Evolutionary conservation across 2,329 filamentous ascomycete species (phyloP), one percentile per base, ranked within the genome.

Genomic region (Microthyrium microscopicum): DNA sequence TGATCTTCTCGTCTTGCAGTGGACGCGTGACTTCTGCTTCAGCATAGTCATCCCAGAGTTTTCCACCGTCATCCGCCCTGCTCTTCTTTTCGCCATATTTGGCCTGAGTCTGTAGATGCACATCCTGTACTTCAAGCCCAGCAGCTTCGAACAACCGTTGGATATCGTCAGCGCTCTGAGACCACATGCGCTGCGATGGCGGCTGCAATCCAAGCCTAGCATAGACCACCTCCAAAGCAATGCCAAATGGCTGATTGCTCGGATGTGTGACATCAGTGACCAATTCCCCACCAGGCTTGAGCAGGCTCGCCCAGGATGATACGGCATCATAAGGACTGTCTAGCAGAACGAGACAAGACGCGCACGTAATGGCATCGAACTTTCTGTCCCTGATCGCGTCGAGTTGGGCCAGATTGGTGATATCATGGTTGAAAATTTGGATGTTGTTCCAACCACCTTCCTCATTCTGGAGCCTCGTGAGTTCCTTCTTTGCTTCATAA

Each of bases 311-410:
- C 57, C 57, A 61, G 19, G 50, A 44, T 39, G 47, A 46, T 8
- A 60, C 42, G 3, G 54, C 54, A 16, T 39, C 44, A 21, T 43
- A 44, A 4, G 56, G 54, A 26, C 59, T 46, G 3, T 50, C 46
- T 5, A 61, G 52, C 8, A 61, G 42, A 12, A 59, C 56, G 8
- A 60, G 39, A 18, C 55, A 56, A 21, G 53, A 57, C 13, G 55
- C 50, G 20, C 55, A 46, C 2, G 51, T 56, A 29, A 60, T 57
- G 4, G 52, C 41, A 32, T 50, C 47, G 26, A 49, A 50, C 18
- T 31, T 28, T 30, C 34, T 38, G 11, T 37, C 39, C 24, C 38
- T 26, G 15, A 48, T 26, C 3, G 24, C 33, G 4, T 6, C 7
- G 7, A 50, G 31, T 7, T 26, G 31, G 6, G 49, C 46, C 21